phyloP scores from a whole-genome alignment of 176 grass and related monocot genomes.

The Triticum aestivum region IWGSC_CS_RefSeq_v2.1 NC_057802.1:111014082-111014581 shows the following conservation, averaged over 20 bases:
- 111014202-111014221: neutral
- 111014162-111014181: no score
- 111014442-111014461: neutral
- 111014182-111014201: neutral
- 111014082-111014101: no score
- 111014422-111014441: neutral
- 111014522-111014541: neutral
- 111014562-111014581: neutral
- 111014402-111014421: neutral
- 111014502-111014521: conserved; percentile 41
- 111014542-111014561: no score
- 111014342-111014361: conserved; percentile 49
- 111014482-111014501: neutral
- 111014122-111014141: no score
- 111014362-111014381: neutral
- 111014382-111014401: neutral
- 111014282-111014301: conserved; percentile 11
- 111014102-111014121: no score
- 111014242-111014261: neutral
- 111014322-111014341: conserved; percentile 2
- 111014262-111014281: neutral
- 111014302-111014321: neutral
- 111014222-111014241: neutral
- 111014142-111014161: no score
- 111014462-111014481: neutral